Conservation (phyloP, 495 filamentous ascomycete genomes). For the Penicillium goetzii region DNA sequence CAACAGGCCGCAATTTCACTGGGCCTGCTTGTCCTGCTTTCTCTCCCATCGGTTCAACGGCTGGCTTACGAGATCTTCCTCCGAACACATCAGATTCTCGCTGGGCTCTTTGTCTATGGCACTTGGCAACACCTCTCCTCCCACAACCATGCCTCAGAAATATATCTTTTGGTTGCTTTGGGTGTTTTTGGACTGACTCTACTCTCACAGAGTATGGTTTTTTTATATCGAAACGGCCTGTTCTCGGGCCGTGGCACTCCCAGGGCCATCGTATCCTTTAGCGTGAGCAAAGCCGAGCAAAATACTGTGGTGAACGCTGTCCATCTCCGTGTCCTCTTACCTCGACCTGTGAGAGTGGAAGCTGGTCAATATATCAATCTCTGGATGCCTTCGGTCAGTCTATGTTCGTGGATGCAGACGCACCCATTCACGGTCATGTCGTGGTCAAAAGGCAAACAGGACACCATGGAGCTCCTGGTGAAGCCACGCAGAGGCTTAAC, state of each 20-base stretch:
- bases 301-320: background rate
- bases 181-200: slow-evolving; percentile 31
- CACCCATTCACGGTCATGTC: slow-evolving; percentile 45
- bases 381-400: slow-evolving; percentile 38
- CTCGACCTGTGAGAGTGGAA: slow-evolving; percentile 33
- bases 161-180: slow-evolving; percentile 37
- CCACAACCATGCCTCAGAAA: slow-evolving; percentile 5
- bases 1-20: background rate
- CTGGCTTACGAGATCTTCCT: slow-evolving; percentile 32
- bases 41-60: slow-evolving; percentile 20
- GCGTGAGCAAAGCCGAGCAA: background rate
- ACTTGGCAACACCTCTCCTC: slow-evolving; percentile 31
- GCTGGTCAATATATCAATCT: slow-evolving; percentile 46
- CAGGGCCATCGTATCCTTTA: background rate
- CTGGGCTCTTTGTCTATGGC: slow-evolving; percentile 22
- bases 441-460: slow-evolving; percentile 34
- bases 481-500: slow-evolving; percentile 25
- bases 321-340: slow-evolving; percentile 24
- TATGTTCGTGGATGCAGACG: slow-evolving; percentile 39
- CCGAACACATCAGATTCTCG: slow-evolving; percentile 29
- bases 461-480: slow-evolving; percentile 34
- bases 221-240: slow-evolving; percentile 34
- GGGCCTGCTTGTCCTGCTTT: slow-evolving; percentile 19
- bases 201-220: slow-evolving; percentile 22
- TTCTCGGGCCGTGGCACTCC: slow-evolving; percentile 19